These are phyloP conservation scores for Kwoniella bestiolae DNA, from an alignment of 768 basidiomycete species.

Conservation along the genomic window DNA sequence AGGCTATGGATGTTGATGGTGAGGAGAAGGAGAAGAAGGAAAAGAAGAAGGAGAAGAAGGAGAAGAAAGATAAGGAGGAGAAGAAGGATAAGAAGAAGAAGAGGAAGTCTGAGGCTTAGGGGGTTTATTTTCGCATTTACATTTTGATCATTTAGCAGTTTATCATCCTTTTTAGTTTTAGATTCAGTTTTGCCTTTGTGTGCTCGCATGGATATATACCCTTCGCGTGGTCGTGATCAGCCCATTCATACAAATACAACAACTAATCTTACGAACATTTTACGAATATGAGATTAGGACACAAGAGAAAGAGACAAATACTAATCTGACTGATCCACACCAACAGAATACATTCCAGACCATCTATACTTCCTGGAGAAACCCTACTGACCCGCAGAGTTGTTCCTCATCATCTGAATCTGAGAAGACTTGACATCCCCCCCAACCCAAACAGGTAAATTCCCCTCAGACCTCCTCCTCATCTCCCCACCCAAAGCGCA, in stretches of 20 bases:
- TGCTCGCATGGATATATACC: constrained; percentile 8
- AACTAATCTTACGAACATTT: too few species aligned
- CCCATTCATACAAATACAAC: not conserved
- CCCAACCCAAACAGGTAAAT: constrained; percentile 28
- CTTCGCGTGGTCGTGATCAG: not conserved
- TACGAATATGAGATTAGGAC: too few species aligned
- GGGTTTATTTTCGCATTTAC: not conserved
- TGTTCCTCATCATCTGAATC: not conserved
- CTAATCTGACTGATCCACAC: too few species aligned
- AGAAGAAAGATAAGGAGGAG: constrained; percentile 46
- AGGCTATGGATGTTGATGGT: constrained; percentile 39
- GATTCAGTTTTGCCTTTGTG: too few species aligned
- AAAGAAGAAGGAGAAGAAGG: constrained; percentile 35
- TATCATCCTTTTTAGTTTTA: not conserved
- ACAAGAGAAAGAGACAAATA: too few species aligned
- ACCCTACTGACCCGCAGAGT: constrained; percentile 10
- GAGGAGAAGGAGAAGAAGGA: constrained; percentile 12
- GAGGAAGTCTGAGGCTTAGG: constrained; percentile 40
- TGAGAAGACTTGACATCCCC: too few species aligned
- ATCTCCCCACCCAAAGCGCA: constrained; percentile 39
- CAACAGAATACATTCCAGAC: too few species aligned
- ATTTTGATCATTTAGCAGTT: not conserved
- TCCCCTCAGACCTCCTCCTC: constrained; percentile 41
- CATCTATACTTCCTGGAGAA: too few species aligned
- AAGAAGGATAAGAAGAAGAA: constrained; percentile 48